These are phyloP conservation scores for Pythium folliculosum DNA, from an alignment of 352 stramenopile genomes.

Conservation along the genomic window DNA sequence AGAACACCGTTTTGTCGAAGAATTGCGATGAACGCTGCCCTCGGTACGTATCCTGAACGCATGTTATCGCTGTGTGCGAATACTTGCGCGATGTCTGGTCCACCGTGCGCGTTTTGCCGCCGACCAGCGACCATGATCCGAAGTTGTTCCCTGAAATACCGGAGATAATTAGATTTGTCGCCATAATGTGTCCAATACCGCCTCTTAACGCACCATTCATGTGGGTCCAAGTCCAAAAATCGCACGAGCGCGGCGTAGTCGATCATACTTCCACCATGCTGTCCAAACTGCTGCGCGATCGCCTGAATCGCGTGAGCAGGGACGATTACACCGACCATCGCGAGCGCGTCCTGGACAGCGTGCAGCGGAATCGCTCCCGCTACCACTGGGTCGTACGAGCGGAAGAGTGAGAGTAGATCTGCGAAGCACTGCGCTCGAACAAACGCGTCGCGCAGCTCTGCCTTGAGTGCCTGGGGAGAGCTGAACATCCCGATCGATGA, in stretches of 20 bases:
- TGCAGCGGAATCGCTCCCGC: slow-evolving; percentile 40
- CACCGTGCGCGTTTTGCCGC: slow-evolving; percentile 31
- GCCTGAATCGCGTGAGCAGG: slow-evolving; percentile 32
- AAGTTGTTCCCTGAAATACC: slow-evolving; percentile 47
- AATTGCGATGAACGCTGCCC: slow-evolving; percentile 41
- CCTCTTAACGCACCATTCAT: slow-evolving; percentile 46
- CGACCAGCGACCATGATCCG: slow-evolving; percentile 35
- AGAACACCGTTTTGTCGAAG: slow-evolving; percentile 40
- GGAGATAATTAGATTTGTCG: not conserved
- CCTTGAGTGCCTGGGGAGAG: slow-evolving; percentile 32
- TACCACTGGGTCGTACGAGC: slow-evolving; percentile 46
- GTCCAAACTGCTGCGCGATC: slow-evolving; percentile 46
- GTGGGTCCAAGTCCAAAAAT: slow-evolving; percentile 52
- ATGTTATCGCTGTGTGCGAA: slow-evolving; percentile 49
- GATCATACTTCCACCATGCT: slow-evolving; percentile 28
- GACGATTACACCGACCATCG: slow-evolving; percentile 47
- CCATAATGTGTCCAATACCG: not conserved
- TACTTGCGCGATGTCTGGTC: slow-evolving; percentile 39
- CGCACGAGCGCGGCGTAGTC: slow-evolving; percentile 51
- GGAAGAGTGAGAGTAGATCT: slow-evolving; percentile 51
- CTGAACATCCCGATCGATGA: not conserved
- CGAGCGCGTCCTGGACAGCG: slow-evolving; percentile 49
- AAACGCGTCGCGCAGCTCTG: slow-evolving; percentile 50
- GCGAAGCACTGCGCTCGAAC: slow-evolving; percentile 46
- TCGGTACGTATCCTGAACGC: slow-evolving; percentile 43